Conservation (phyloP, 805 yeast genomes). For the Pichia manshurica region DNA sequence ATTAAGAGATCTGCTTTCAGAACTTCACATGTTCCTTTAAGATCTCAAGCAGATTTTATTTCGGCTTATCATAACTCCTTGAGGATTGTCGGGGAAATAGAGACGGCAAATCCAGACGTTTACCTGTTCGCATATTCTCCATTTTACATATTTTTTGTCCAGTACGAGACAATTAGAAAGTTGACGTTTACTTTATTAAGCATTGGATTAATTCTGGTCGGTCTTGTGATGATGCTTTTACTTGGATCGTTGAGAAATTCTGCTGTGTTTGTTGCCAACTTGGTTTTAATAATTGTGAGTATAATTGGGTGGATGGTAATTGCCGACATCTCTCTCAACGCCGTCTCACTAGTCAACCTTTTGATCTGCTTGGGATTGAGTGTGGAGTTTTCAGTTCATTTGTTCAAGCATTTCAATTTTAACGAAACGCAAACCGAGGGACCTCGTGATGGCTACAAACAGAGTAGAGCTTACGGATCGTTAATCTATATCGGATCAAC, state of each 20-base stretch:
- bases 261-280: slow-evolving; percentile 47
- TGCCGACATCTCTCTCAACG: slow-evolving; percentile 75
- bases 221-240: slow-evolving; percentile 46
- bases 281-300: slow-evolving; percentile 58
- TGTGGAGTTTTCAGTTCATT: slow-evolving; percentile 88
- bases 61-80: slow-evolving; percentile 68
- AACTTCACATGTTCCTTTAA: slow-evolving; percentile 69
- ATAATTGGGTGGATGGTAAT: slow-evolving; percentile 77
- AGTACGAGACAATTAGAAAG: slow-evolving; percentile 62
- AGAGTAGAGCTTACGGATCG: slow-evolving; percentile 46
- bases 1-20: slow-evolving; percentile 66
- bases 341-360: slow-evolving; percentile 82
- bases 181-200: slow-evolving; percentile 50
- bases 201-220: slow-evolving; percentile 46
- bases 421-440: slow-evolving; percentile 8
- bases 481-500: slow-evolving; percentile 81
- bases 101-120: slow-evolving; percentile 32
- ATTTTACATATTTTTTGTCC: slow-evolving; percentile 88
- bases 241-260: slow-evolving; percentile 67
- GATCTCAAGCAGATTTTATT: slow-evolving; percentile 81
- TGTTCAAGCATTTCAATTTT: slow-evolving; percentile 67
- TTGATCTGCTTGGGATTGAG: slow-evolving; percentile 91
- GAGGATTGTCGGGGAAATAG: slow-evolving; percentile 55
- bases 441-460: slow-evolving; percentile 6
- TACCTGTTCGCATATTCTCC: slow-evolving; percentile 87